Percentiles rank a stretch among this genome's conserved stretches.
These are phyloP conservation scores for Debaryomycetaceae sp. DNA, from an alignment of 1,139 yeast genomes.

Conservation along the genomic window DNA sequence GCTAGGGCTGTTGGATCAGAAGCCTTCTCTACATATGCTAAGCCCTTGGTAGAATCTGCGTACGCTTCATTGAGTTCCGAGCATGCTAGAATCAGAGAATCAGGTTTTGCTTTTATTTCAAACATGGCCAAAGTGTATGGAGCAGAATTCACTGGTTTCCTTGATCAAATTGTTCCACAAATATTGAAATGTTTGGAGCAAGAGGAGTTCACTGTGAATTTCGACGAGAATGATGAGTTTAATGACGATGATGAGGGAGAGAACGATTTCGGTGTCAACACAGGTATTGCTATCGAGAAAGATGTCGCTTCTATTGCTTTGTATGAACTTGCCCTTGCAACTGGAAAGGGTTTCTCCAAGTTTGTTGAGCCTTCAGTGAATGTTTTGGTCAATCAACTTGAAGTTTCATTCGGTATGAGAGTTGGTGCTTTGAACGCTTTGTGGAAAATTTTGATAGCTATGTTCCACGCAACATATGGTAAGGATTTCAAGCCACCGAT, in stretches of 20 bases:
- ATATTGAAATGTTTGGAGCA: constrained; percentile 81
- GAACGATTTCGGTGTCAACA: constrained; percentile 78
- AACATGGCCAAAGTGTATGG: constrained; percentile 95
- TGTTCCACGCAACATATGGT: constrained; percentile 57
- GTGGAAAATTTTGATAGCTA: constrained; percentile 79
- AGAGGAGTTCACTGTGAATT: constrained; percentile 64
- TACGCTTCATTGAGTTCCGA: constrained; percentile 74
- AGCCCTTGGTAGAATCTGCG: constrained; percentile 87
- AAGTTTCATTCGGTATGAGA: constrained; percentile 87
- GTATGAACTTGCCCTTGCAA: constrained; percentile 83
- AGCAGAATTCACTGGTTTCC: constrained; percentile 81
- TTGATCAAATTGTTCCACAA: constrained; percentile 79
- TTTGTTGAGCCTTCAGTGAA: constrained; percentile 72
- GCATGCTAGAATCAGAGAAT: constrained; percentile 84
- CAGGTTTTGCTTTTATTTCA: constrained; percentile 92
- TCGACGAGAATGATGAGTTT: constrained; percentile 38
- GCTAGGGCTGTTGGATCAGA: constrained; percentile 96
- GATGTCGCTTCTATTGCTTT: constrained; percentile 95
- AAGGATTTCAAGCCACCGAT: constrained; percentile 57
- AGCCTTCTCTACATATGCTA: constrained; percentile 79
- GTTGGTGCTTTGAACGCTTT: constrained; percentile 79
- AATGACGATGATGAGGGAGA: constrained; percentile 44
- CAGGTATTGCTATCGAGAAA: constrained; percentile 94
- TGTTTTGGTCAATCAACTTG: constrained; percentile 68
- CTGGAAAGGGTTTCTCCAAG: constrained; percentile 75